These are phyloP conservation scores for Saccharum hybrid DNA, from an alignment of 202 grass and related monocot genomes.

Conservation along the genomic window DNA sequence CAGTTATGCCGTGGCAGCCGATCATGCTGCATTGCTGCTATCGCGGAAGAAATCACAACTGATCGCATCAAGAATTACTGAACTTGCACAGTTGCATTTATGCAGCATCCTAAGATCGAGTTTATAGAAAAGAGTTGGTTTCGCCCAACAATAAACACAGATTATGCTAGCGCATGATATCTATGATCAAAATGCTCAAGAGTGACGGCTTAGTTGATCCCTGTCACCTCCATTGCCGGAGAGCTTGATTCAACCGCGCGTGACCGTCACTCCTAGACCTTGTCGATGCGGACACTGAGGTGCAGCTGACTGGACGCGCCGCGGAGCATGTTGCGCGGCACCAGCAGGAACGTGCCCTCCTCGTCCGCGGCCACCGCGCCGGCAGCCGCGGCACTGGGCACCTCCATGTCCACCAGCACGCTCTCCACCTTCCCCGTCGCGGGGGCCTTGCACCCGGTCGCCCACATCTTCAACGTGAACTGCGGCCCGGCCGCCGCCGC, in stretches of 20 bases:
- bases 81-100: neutral
- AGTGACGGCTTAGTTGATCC: neutral
- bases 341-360: neutral
- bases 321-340: neutral
- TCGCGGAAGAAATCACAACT: neutral
- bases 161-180: neutral
- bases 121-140: no score
- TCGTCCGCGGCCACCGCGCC: neutral
- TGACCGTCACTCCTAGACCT: neutral
- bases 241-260: neutral
- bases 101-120: neutral
- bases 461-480: conserved; percentile 5
- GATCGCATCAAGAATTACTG: neutral
- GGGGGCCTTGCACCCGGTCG: neutral
- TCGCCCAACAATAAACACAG: neutral
- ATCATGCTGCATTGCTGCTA: neutral
- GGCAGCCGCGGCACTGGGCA: neutral
- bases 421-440: neutral
- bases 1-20: no score
- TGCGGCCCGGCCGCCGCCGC: neutral
- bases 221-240: neutral
- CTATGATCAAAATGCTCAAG: neutral
- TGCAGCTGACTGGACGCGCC: neutral
- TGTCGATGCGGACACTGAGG: neutral
- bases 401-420: neutral